Evolutionary conservation across 306 rosid species (phyloP), one percentile per base, ranked within the genome.

Genomic region (Corylus avellana): DNA sequence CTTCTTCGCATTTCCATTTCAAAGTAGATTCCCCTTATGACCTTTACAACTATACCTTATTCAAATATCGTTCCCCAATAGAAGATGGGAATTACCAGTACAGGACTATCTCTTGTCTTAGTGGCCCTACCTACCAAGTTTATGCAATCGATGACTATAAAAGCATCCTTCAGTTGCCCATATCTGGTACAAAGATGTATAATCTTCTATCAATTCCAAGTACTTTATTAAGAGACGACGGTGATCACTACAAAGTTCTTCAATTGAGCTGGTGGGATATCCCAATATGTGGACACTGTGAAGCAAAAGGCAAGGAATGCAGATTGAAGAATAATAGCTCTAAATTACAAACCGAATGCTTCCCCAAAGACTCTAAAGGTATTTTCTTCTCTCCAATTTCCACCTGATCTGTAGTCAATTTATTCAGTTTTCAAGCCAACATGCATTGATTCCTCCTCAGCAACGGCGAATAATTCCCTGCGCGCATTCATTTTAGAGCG

Each of bases 221-320:
- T 10, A 1, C 3, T 11, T 2, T 29, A 29, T 0, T 29, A 29
- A 0, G 1, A 29, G 4, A 2, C 13, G 0, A n/a, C 35, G 1
- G 0, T 4, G 1, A 1, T 14, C 6, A 1, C 1, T 29, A 29
- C 32, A 0, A 1, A 8, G n/a, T 11, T 12, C 55, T 87, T 50
- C 32, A 1, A 22, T 77, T 88, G 75, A 68, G 0, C 5, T 85
- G 87, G 89, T n/a, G n/a, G n/a, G n/a, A n/a, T n/a, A n/a, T n/a
- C n/a, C 89, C 93, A 27, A 47, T 44, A 6, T 87, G 91, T 13
- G 37, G 20, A 70, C 14, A 37, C 7, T 84, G 93, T 17, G 80
- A 86, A 76, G 78, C 75, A 57, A 49, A 57, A 46, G 81, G 87
- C 25, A 73, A 16, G 4, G 57, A 0, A 9, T 87, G 90, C 74